A percentile compares a stretch with the other conserved stretches of the same genome.
phyloP scores from a whole-genome alignment of 1,139 yeast genomes.

The Hyphopichia khmerensis region DNA sequence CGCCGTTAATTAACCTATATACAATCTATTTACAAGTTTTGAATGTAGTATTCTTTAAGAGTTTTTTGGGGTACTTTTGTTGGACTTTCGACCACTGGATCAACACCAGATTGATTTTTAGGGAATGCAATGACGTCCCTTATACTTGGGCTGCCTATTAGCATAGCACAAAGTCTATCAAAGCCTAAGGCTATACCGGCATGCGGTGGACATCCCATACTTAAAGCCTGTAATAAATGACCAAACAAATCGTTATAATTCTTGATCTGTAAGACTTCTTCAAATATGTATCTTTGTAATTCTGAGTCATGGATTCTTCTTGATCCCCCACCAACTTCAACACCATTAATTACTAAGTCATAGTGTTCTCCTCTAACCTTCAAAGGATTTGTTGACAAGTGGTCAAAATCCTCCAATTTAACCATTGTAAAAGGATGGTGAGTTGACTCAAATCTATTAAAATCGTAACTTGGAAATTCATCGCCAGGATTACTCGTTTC shows the following conservation, averaged over 20 bases:
- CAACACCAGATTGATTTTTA: constrained; percentile 84
- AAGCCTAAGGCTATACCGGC: constrained; percentile 96
- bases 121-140: constrained; percentile 97
- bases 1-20: constrained; percentile 14
- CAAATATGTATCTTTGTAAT: constrained; percentile 70
- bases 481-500: constrained; percentile 40
- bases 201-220: constrained; percentile 97
- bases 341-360: constrained; percentile 91
- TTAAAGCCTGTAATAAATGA: constrained; percentile 77
- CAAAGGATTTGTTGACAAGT: constrained; percentile 55
- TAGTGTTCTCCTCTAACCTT: constrained; percentile 88
- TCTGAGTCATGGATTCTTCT: constrained; percentile 87
- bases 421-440: constrained; percentile 99
- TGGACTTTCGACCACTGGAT: constrained; percentile 87
- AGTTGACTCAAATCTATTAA: constrained; percentile 56
- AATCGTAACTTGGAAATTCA: constrained; percentile 63
- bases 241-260: constrained; percentile 73
- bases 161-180: constrained; percentile 90
- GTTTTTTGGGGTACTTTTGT: constrained; percentile 52
- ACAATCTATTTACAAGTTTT: constrained; percentile 9
- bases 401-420: constrained; percentile 62
- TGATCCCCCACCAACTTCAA: constrained; percentile 96
- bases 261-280: constrained; percentile 51
- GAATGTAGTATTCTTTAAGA: constrained; percentile 51
- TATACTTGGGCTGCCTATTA: constrained; percentile 70